Conservation (phyloP, 495 filamentous ascomycete species). For the Venustampulla echinocandica region DNA sequence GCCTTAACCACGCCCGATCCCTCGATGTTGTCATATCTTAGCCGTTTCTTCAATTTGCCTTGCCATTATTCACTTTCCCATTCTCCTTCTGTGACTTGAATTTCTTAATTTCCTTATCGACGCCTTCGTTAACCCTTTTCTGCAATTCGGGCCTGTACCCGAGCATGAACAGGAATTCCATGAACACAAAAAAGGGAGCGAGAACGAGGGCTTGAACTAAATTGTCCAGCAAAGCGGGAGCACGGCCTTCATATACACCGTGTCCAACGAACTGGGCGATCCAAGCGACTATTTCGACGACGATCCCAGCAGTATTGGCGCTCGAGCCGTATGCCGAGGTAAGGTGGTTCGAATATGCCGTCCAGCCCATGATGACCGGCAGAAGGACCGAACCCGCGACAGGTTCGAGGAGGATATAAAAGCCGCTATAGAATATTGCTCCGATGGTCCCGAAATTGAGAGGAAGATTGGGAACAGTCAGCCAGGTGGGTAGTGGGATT, state of each 20-base stretch:
- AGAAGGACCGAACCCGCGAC: conserved; percentile 72
- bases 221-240: conserved; percentile 86
- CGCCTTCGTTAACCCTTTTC: conserved; percentile 64
- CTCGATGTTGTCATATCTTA: too few species aligned
- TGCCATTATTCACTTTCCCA: conserved; percentile 28
- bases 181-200: conserved; percentile 98
- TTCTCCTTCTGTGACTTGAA: conserved; percentile 36
- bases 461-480: conserved; percentile 67
- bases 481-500: conserved; percentile 58
- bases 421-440: conserved; percentile 57
- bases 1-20: too few species aligned
- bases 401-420: conserved; percentile 91
- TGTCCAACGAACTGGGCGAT: conserved; percentile 86
- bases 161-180: conserved; percentile 84
- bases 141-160: conserved; percentile 87
- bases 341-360: conserved; percentile 68
- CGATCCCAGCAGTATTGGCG: conserved; percentile 63
- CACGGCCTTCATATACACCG: conserved; percentile 78
- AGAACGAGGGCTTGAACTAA: conserved; percentile 82
- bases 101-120: conserved; percentile 59
- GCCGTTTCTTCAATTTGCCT: conserved; percentile 29
- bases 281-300: conserved; percentile 67
- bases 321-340: conserved; percentile 52
- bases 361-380: conserved; percentile 61
- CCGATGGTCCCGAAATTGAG: conserved; percentile 72